Evolutionary conservation across 2,329 filamentous ascomycete genomes (phyloP).

Genomic region (Penicillium sp.): DNA sequence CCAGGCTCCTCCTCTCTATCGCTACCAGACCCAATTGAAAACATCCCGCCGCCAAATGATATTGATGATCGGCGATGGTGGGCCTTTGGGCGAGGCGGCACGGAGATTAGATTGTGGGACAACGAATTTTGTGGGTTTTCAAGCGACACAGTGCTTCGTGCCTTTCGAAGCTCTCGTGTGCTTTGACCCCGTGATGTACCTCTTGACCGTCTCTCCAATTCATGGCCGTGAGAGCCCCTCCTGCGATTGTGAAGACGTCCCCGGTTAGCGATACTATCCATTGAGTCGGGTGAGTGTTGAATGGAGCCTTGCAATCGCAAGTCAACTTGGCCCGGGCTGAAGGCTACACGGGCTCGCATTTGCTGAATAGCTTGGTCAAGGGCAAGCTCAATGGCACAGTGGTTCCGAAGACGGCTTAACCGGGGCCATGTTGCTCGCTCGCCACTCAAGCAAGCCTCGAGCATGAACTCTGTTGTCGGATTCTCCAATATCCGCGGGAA

Average conservation of each 20-base stretch:
- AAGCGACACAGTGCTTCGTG: constrained; percentile 24
- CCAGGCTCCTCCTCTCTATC: constrained; percentile 22
- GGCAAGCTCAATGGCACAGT: constrained; percentile 84
- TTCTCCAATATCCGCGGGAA: constrained; percentile 78
- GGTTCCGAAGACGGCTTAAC: constrained; percentile 78
- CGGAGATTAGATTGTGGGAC: constrained; percentile 12
- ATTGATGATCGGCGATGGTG: constrained; percentile 19
- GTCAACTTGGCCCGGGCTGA: constrained; percentile 30
- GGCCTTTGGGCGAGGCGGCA: constrained; percentile 4
- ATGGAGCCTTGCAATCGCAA: constrained; percentile 17
- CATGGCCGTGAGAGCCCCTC: constrained; percentile 34
- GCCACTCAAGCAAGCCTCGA: constrained; percentile 71
- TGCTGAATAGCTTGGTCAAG: constrained; percentile 51
- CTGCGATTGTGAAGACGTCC: constrained; percentile 25
- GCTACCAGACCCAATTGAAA: constrained; percentile 19
- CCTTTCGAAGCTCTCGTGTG: constrained; percentile 15
- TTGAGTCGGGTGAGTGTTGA: constrained; percentile 17
- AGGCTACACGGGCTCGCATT: constrained; percentile 41
- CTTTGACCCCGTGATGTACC: constrained; percentile 6
- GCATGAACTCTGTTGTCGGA: constrained; percentile 83
- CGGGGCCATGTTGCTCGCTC: constrained; percentile 92
- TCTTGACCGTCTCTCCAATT: constrained; percentile 24
- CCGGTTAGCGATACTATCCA: constrained; percentile 24
- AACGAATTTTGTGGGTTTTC: constrained; percentile 11
- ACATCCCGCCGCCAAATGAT: constrained; percentile 14